Conservation (phyloP, 2,329 filamentous ascomycete genomes). For the Penicillium sp. region DNA sequence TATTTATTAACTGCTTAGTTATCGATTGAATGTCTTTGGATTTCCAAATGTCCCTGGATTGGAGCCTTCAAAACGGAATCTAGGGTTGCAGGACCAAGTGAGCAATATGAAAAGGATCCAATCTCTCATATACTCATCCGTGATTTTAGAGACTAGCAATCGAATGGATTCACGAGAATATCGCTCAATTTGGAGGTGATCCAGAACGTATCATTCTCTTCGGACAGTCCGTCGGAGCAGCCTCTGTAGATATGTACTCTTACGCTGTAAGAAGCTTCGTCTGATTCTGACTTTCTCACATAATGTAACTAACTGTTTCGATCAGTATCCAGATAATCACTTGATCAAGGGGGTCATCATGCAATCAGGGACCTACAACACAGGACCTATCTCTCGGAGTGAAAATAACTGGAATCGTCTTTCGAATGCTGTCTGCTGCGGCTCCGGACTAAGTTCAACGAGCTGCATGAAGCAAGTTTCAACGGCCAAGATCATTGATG, state of each 20-base stretch:
- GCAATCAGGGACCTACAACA: slow-evolving; percentile 11
- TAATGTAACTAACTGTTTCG: background rate
- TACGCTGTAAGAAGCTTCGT: slow-evolving; percentile 10
- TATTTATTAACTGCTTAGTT: slow-evolving; percentile 8
- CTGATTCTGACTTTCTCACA: background rate
- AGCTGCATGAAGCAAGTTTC: slow-evolving; percentile 10
- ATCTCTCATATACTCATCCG: background rate
- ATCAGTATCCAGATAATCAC: slow-evolving; percentile 8
- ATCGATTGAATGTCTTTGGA: slow-evolving; percentile 25
- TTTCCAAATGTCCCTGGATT: slow-evolving; percentile 22
- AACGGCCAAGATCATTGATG: slow-evolving; percentile 4
- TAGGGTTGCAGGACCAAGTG: slow-evolving; percentile 24
- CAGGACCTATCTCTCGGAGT: background rate
- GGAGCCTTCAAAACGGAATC: slow-evolving; percentile 13
- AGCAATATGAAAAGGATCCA: background rate
- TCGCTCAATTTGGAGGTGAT: slow-evolving; percentile 57
- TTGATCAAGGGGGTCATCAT: slow-evolving; percentile 11
- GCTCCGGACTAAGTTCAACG: background rate
- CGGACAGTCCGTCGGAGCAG: slow-evolving; percentile 56
- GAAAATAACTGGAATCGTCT: slow-evolving; percentile 12
- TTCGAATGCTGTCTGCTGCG: slow-evolving; percentile 11
- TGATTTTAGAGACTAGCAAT: slow-evolving; percentile 46
- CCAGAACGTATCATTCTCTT: slow-evolving; percentile 52
- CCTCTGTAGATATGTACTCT: slow-evolving; percentile 13
- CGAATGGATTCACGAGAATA: slow-evolving; percentile 57